These are phyloP conservation scores for Fusarium albidum DNA, from an alignment of 2,329 filamentous ascomycete species.

Conservation along the genomic window DNA sequence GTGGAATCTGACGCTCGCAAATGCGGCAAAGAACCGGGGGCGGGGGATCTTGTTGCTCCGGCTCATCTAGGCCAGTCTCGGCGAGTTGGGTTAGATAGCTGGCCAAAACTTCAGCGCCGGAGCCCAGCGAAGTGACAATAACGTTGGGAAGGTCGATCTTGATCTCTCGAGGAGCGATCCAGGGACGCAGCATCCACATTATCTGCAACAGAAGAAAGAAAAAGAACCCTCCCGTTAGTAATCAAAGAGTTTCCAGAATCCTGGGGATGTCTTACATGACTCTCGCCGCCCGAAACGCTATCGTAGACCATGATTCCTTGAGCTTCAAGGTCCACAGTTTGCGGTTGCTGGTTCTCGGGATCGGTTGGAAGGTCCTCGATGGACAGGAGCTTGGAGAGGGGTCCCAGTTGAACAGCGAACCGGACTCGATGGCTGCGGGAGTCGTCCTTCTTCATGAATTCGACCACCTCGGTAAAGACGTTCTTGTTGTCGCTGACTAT, in stretches of 20 bases:
- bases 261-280: conserved; percentile 74
- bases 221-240: conserved; percentile 42
- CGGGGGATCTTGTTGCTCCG: conserved; percentile 79
- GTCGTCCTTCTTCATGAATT: conserved; percentile 91
- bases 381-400: conserved; percentile 70
- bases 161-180: conserved; percentile 86
- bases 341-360: conserved; percentile 48
- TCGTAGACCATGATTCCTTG: conserved; percentile 99
- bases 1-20: conserved; percentile 94
- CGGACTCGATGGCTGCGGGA: conserved; percentile 90
- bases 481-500: conserved; percentile 80
- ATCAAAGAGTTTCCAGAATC: neutral
- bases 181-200: conserved; percentile 99
- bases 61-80: conserved; percentile 80
- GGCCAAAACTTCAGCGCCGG: conserved; percentile 92
- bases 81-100: conserved; percentile 91
- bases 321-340: conserved; percentile 81
- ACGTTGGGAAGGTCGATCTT: conserved; percentile 92
- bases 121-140: conserved; percentile 91
- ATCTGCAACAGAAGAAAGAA: conserved; percentile 63
- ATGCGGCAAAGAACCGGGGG: conserved; percentile 95
- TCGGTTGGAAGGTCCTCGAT: conserved; percentile 51
- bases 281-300: conserved; percentile 82
- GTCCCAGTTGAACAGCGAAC: conserved; percentile 76
- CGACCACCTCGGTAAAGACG: conserved; percentile 83